Conservation (phyloP, 2,329 filamentous ascomycete genomes). For the Mycosphaerella sp. region DNA sequence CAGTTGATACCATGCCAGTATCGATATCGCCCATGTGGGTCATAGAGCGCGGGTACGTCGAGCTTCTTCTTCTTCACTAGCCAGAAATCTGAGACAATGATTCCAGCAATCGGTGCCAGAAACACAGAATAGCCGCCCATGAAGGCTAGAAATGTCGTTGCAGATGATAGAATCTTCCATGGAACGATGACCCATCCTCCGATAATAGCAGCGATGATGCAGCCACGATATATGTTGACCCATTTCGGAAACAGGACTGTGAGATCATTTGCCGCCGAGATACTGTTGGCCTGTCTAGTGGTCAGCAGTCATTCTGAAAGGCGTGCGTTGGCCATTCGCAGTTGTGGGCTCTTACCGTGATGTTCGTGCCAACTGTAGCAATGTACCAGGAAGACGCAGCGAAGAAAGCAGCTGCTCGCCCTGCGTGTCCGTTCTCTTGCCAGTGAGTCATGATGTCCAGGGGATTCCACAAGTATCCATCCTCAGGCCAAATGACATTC, state of each 20-base stretch:
- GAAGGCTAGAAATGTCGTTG: conserved; percentile 2
- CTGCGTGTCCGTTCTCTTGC: conserved; percentile 10
- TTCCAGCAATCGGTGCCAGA: conserved; percentile 56
- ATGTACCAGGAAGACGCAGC: conserved; percentile 47
- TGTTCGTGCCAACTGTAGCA: conserved; percentile 30
- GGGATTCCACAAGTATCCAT: conserved; percentile 34
- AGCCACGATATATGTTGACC: conserved; percentile 40
- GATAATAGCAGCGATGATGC: conserved; percentile 43
- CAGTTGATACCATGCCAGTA: neutral
- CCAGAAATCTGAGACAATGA: conserved; percentile 57
- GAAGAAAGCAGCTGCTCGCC: conserved; percentile 22
- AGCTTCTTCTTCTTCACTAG: conserved; percentile 24
- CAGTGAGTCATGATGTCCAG: conserved; percentile 17
- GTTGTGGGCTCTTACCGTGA: neutral
- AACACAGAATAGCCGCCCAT: conserved; percentile 55
- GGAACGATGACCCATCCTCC: conserved; percentile 53
- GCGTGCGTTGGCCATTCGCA: neutral
- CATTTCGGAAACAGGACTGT: conserved; percentile 47
- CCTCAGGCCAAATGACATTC: conserved; percentile 43
- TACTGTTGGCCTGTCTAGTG: conserved; percentile 39
- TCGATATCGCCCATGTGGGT: neutral
- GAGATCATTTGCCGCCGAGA: conserved; percentile 50
- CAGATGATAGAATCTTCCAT: conserved; percentile 53
- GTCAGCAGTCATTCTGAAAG: neutral
- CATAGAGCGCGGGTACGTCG: neutral